Percentiles rank a stretch among this genome's conserved stretches.
These are phyloP conservation scores for Clonostachys sp. DNA, from an alignment of 2,329 filamentous ascomycete genomes.

Conservation along the genomic window DNA sequence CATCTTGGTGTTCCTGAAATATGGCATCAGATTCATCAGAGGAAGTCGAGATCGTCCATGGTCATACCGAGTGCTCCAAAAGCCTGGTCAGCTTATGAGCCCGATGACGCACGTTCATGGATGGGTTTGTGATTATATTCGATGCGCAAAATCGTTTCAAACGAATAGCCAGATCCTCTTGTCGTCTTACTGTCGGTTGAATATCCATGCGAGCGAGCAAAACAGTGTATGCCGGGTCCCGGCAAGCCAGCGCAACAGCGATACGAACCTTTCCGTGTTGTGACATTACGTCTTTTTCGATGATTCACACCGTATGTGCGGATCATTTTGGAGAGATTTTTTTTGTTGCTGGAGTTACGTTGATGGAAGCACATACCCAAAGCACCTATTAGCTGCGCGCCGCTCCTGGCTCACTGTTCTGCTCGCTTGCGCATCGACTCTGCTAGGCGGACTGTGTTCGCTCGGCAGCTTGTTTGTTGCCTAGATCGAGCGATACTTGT, in stretches of 20 bases:
- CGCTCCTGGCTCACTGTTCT: conserved; percentile 2
- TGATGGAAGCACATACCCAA: too few species aligned
- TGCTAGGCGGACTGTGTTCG: conserved; percentile 4
- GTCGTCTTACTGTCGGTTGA: too few species aligned
- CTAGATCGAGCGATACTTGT: conserved; percentile 20
- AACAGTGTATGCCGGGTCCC: conserved; percentile 40
- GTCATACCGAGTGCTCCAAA: conserved; percentile 9
- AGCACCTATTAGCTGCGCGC: too few species aligned
- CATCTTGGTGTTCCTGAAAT: conserved; percentile 18
- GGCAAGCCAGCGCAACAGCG: neutral
- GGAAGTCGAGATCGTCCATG: conserved; percentile 57
- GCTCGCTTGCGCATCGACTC: conserved; percentile 5
- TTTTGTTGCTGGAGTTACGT: neutral
- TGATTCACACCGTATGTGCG: neutral
- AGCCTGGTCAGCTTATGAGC: conserved; percentile 48
- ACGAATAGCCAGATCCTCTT: neutral
- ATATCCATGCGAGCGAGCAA: conserved; percentile 36
- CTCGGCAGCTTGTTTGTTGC: too few species aligned
- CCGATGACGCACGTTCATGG: conserved; percentile 11
- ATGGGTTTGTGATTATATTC: too few species aligned
- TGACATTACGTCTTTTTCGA: neutral
- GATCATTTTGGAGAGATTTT: neutral
- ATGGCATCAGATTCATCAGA: conserved; percentile 17
- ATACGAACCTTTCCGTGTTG: neutral
- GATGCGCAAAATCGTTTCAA: neutral